Evolutionary conservation across 495 filamentous ascomycete genomes (phyloP), one percentile per base, ranked within the genome.

Genomic region (Pyrenopolyporus hunteri): DNA sequence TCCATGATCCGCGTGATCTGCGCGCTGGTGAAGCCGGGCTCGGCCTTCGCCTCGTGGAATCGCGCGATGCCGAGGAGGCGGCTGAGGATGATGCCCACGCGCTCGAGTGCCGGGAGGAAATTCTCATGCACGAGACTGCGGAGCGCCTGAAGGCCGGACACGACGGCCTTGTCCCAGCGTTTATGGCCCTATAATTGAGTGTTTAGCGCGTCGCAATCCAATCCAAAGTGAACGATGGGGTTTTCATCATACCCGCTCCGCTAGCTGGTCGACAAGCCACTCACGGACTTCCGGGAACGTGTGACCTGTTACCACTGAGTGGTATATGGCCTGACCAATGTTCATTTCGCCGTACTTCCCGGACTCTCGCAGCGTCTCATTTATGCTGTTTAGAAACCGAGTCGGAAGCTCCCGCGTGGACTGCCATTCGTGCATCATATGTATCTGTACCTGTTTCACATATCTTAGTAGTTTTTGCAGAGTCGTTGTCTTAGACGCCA

Each of bases 91-190:
- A 97, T 85, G 36, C 82, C 82, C 54, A 91, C 88, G 42, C 94
- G 82, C 59, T 97, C 91, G 7, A 97, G 73, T 0, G 92, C 92
- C 1, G 93, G 93, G 4, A 97, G 78, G 32, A 97, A 84, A 69
- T 90, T 90, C 67, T 97, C 87, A 67, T 96, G 93, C 0, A 89
- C 83, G 20, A 97, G 76, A 42, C 85, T 80, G 16, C 90, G 85
- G 7, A 98, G 83, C 49, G 83, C 89, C 47, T 90, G 85, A 20
- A 95, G 88, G 3, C 91, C 92, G 26, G 78, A 81, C 2, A 83
- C 79, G 14, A 94, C 86, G 13, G 90, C 87, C 68, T 94, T 93
- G 44, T 97, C 92, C 94, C 94, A 98, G 51, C 94, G 83, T 73
- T 96, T 97, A 66, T 96, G 90, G 2, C 92, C 92, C 91, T 96